Evolutionary conservation across 257 asterid genomes (phyloP).

Genomic region (Eustoma russellianum): DNA sequence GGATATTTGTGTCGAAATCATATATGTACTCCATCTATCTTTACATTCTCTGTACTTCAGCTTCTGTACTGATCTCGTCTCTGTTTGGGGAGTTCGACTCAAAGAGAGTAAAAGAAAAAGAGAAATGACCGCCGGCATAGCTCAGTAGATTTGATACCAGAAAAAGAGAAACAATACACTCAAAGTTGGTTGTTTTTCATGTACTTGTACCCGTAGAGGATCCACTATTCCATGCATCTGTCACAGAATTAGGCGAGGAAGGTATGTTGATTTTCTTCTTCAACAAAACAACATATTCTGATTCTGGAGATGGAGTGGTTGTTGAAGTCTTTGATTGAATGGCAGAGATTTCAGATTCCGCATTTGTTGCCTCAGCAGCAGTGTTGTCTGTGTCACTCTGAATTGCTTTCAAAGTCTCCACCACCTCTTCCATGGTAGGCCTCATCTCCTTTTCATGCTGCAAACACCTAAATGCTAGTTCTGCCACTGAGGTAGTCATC

Average conservation of each 20-base stretch:
- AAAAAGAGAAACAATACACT: no score
- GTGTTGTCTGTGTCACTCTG: conserved; percentile 16
- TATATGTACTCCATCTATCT: no score
- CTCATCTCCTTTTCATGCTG: conserved; percentile 61
- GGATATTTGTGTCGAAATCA: no score
- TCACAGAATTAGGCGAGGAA: conserved; percentile 22
- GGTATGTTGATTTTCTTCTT: conserved; percentile 11
- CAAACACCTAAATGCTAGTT: conserved; percentile 60
- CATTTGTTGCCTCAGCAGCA: conserved; percentile 5
- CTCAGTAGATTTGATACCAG: no score
- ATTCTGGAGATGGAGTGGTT: conserved; percentile 20
- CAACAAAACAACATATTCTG: conserved; percentile 20
- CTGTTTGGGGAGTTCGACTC: no score
- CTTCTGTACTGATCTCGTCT: no score
- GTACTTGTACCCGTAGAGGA: conserved; percentile 13
- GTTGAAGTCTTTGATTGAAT: conserved; percentile 2
- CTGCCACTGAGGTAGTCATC: conserved; percentile 61
- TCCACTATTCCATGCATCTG: conserved; percentile 15
- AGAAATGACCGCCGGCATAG: no score
- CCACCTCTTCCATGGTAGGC: conserved; percentile 64
- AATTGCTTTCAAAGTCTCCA: conserved; percentile 26
- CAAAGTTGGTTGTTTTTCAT: no score
- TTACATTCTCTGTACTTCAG: no score
- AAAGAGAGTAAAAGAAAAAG: no score
- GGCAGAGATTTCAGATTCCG: neutral